Evolutionary conservation across 805 yeast species (phyloP), one percentile per base, ranked within the genome.

Genomic region (Kodamaea jinghongensis): DNA sequence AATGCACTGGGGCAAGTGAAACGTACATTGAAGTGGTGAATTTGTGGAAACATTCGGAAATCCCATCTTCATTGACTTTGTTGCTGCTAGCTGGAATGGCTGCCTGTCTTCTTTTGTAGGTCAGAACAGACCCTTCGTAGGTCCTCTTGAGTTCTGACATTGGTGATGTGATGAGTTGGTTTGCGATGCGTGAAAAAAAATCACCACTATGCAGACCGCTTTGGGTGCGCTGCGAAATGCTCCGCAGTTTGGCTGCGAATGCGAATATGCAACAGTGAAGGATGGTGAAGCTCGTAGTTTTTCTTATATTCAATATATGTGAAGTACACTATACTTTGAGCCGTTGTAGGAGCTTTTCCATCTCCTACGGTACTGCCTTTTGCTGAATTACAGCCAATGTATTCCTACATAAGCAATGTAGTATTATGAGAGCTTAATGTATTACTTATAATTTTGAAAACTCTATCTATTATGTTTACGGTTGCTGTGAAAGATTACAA

Each of bases 1-100:
- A 56, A 62, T 82, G 86, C 39, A 79, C 70, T 38, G 99, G 99
- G 4, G 99, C 96, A 38, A 93, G 60, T 6, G 96, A 88, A 4
- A 89, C 80, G 56, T 90, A 88, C 59, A 93, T 58, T 11, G 78
- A 66, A 2, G 84, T 66, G 38, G 75, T 68, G 40, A 80, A 75
- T 31, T 63, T 69, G 49, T 78, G 80, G 67, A 86, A 87, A 56
- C 95, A 84, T 54, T 81, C 77, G 2, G 91, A 75, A 11, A 76
- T 42, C 0, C 83, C 83, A 16, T 70, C 65, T 4, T 44, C 52
- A 43, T 61, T 60, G 15, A 66, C 37, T 6, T 65, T 61, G 45
- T 74, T 74, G 36, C 67, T 50, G 36, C 63, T 63, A 47, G 57
- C 55, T 32, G 54, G 58, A 23, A 41, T 38, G 11, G 39, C 38